phyloP scores from a whole-genome alignment of 257 asterid genomes.

The Salvia miltiorrhiza region DNA sequence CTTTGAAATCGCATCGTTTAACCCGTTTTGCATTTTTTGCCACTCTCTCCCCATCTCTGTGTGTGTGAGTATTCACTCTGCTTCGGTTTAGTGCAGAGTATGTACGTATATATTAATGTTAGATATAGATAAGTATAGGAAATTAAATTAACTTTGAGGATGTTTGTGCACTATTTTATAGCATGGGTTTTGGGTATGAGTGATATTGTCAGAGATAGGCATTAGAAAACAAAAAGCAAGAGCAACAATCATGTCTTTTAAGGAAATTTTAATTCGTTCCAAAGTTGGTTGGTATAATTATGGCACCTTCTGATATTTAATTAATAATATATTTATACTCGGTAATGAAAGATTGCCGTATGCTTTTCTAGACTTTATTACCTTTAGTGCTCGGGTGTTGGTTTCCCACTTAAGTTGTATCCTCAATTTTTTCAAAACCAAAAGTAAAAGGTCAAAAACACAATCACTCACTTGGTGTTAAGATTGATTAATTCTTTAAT shows the following conservation, averaged over 20 bases:
- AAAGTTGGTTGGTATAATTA: slow-evolving; percentile 38
- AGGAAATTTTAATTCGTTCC: slow-evolving; percentile 26
- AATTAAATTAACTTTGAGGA: slow-evolving; percentile 15
- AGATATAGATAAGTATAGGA: not conserved
- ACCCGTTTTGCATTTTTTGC: slow-evolving; percentile 33
- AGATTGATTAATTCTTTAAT: too few relatives aligned
- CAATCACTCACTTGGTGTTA: too few relatives aligned
- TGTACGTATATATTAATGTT: not conserved
- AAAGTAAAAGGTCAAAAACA: too few relatives aligned
- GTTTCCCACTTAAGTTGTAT: slow-evolving; percentile 24
- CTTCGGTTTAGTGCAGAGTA: not conserved
- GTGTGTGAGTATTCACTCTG: not conserved
- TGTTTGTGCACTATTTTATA: not conserved
- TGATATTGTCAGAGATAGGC: slow-evolving; percentile 21
- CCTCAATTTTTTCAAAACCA: not conserved
- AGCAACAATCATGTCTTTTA: slow-evolving; percentile 42
- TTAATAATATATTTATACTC: not conserved
- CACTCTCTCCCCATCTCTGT: slow-evolving; percentile 40
- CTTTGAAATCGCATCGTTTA: slow-evolving; percentile 46
- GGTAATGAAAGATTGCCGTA: not conserved
- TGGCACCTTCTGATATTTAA: slow-evolving; percentile 31
- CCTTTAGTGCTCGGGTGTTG: slow-evolving; percentile 14
- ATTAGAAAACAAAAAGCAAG: slow-evolving; percentile 23
- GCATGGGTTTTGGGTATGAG: not conserved
- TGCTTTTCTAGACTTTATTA: slow-evolving; percentile 8